Conservation (phyloP, 2,329 filamentous ascomycete species). For the Botrytis elliptica region DNA sequence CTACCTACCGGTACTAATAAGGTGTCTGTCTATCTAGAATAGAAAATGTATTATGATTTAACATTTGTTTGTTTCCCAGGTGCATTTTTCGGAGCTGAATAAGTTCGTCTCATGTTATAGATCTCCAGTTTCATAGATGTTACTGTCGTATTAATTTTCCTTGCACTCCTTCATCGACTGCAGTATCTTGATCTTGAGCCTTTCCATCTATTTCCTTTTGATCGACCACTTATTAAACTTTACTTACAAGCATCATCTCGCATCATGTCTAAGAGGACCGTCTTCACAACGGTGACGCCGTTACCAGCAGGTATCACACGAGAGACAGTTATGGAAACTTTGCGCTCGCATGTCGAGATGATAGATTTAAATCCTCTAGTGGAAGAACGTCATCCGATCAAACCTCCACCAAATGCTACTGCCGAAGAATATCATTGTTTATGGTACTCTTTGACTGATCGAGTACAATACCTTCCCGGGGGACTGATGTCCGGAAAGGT, state of each 20-base stretch:
- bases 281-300: slow-evolving; percentile 77
- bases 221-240: neutral
- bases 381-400: slow-evolving; percentile 66
- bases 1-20: neutral
- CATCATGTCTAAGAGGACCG: slow-evolving; percentile 44
- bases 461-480: slow-evolving; percentile 71
- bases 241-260: neutral
- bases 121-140: slow-evolving; percentile 3
- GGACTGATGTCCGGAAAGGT: slow-evolving; percentile 62
- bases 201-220: neutral
- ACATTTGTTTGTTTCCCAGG: neutral
- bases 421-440: slow-evolving; percentile 68
- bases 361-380: slow-evolving; percentile 66
- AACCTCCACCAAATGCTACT: slow-evolving; percentile 63
- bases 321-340: slow-evolving; percentile 68
- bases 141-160: neutral
- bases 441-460: slow-evolving; percentile 81
- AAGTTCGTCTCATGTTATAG: neutral
- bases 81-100: neutral
- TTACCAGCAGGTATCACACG: slow-evolving; percentile 68
- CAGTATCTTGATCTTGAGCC: neutral
- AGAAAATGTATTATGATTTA: neutral
- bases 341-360: slow-evolving; percentile 78
- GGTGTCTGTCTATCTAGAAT: neutral
- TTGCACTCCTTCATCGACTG: neutral